Percentiles rank a stretch among this genome's conserved stretches.
These are phyloP conservation scores for Dryas integrifolia DNA, from an alignment of 331 rosid genomes.

Conservation along the genomic window DNA sequence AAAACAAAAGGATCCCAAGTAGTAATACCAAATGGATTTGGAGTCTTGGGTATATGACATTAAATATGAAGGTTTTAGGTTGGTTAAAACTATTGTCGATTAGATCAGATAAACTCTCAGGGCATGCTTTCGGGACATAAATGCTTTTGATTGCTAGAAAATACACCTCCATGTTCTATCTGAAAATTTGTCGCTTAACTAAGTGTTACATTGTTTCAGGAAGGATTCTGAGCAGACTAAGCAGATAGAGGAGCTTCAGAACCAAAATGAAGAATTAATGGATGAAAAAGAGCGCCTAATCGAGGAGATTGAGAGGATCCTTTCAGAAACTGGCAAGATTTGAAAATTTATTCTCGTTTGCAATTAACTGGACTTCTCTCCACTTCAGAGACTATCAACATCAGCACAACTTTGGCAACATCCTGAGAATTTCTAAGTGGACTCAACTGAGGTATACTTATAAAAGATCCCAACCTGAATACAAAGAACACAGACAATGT, in stretches of 20 bases:
- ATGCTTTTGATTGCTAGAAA: not conserved
- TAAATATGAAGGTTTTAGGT: too few species aligned
- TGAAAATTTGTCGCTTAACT: not conserved
- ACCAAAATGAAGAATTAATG: conserved; percentile 74
- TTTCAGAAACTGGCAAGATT: conserved; percentile 55
- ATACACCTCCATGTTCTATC: not conserved
- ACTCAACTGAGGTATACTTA: not conserved
- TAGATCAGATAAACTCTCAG: not conserved
- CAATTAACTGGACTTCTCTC: not conserved
- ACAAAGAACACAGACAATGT: not conserved
- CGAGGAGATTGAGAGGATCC: conserved; percentile 78
- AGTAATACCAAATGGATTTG: too few species aligned
- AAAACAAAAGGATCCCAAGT: too few species aligned
- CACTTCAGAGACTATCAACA: not conserved
- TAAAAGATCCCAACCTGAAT: not conserved
- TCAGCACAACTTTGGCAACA: not conserved
- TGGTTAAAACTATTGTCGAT: too few species aligned
- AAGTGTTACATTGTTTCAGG: conserved; percentile 43
- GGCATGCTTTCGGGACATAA: not conserved
- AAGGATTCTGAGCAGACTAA: conserved; percentile 97
- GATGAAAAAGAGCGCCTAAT: conserved; percentile 81
- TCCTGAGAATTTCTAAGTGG: not conserved
- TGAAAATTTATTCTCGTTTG: conserved; percentile 15
- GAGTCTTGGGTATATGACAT: too few species aligned
- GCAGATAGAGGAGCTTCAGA: conserved; percentile 92